These are phyloP conservation scores for Aquilaria yunnanensis DNA, from an alignment of 345 rosid genomes.

Conservation along the genomic window DNA sequence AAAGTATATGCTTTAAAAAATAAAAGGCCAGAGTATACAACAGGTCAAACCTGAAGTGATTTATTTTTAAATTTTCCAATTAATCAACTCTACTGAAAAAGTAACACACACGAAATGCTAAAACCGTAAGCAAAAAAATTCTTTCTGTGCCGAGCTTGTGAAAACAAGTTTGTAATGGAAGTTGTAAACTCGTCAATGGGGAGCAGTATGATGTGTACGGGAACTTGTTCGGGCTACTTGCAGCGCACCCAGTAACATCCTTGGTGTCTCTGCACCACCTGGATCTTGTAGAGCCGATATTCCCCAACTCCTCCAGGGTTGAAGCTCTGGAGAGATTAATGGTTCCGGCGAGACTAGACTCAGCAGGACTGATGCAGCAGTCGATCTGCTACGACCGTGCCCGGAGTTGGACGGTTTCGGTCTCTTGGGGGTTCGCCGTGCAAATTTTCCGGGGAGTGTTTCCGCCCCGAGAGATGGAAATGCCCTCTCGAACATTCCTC, in stretches of 20 bases:
- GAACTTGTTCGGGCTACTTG: conserved; percentile 76
- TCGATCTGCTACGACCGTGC: conserved; percentile 74
- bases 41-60: no score
- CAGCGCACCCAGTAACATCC: conserved; percentile 79
- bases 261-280: conserved; percentile 82
- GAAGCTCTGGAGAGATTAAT: conserved; percentile 48
- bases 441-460: conserved; percentile 68
- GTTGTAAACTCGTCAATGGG: background rate
- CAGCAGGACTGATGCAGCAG: conserved; percentile 74
- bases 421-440: conserved; percentile 89
- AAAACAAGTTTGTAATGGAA: no score
- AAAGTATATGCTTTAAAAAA: no score
- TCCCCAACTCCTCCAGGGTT: conserved; percentile 67
- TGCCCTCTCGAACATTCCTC: conserved; percentile 83
- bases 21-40: no score
- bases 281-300: conserved; percentile 84
- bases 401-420: conserved; percentile 62
- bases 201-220: conserved; percentile 81
- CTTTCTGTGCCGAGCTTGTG: no score
- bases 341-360: conserved; percentile 61
- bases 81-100: no score
- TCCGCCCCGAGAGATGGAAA: conserved; percentile 80
- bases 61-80: background rate
- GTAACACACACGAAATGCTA: no score
- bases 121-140: no score